Conservation (phyloP, 31 red algal species). For the Asparagopsis taxiformis region DNA sequence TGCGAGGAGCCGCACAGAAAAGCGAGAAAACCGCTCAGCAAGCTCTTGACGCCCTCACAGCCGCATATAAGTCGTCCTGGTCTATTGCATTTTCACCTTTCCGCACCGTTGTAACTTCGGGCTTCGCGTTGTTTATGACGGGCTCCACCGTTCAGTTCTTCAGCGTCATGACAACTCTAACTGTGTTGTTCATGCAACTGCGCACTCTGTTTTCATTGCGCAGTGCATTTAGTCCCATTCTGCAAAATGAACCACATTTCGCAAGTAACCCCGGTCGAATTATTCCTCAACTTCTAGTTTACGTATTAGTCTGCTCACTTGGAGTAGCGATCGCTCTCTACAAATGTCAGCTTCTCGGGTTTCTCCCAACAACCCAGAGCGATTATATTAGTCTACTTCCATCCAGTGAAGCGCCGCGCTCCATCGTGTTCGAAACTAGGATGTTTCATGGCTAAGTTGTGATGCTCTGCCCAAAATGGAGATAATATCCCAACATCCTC, state of each 20-base stretch:
- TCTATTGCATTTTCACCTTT: constrained; percentile 60
- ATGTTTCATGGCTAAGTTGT: no score
- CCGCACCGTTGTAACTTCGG: constrained; percentile 32
- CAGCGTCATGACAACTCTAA: constrained; percentile 40
- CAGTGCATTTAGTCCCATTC: constrained; percentile 35
- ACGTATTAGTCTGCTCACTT: constrained; percentile 13
- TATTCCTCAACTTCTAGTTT: constrained; percentile 31
- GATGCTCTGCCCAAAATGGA: no score
- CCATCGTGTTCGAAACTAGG: background rate
- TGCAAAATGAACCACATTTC: constrained; percentile 4
- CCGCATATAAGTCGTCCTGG: constrained; percentile 55
- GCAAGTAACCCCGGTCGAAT: background rate
- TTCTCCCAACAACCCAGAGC: constrained; percentile 67
- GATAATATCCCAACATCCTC: no score
- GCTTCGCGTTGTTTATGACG: constrained; percentile 54
- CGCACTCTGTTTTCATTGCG: constrained; percentile 19
- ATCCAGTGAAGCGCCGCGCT: background rate
- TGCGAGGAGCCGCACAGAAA: background rate
- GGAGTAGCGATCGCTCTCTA: constrained; percentile 43
- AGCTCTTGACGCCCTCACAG: background rate
- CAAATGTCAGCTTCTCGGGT: constrained; percentile 41
- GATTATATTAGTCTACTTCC: constrained; percentile 67
- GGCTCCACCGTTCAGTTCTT: constrained; percentile 55
- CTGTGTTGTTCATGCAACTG: constrained; percentile 61
- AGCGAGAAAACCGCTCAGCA: background rate